Conservation (phyloP, 495 filamentous ascomycete species). For the Aspergillus olivimuriae region DNA sequence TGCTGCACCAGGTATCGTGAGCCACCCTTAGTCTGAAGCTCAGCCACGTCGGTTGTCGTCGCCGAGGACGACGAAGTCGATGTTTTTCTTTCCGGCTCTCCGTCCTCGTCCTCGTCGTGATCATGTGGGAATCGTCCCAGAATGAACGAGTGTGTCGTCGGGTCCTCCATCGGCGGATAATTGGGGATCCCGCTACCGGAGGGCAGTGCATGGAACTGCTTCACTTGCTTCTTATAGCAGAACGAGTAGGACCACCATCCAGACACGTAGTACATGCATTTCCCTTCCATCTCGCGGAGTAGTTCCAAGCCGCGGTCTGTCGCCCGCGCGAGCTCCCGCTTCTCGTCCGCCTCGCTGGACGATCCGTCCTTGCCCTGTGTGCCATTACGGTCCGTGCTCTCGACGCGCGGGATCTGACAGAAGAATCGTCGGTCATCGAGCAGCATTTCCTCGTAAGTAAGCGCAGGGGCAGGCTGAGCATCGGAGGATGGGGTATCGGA, state of each 20-base stretch:
- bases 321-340: slow-evolving; percentile 78
- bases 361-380: slow-evolving; percentile 58
- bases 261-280: slow-evolving; percentile 82
- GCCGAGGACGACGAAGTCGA: no score
- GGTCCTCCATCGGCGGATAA: slow-evolving; percentile 69
- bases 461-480: no score
- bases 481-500: no score
- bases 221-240: slow-evolving; percentile 82
- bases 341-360: slow-evolving; percentile 57
- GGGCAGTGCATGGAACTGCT: slow-evolving; percentile 85
- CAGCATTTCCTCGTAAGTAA: slow-evolving; percentile 51
- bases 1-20: slow-evolving; percentile 87
- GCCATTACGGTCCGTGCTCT: slow-evolving; percentile 29
- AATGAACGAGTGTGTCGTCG: slow-evolving; percentile 68
- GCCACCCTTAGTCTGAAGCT: slow-evolving; percentile 75
- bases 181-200: slow-evolving; percentile 56
- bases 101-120: slow-evolving; percentile 19
- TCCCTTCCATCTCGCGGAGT: slow-evolving; percentile 77
- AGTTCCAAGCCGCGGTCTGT: slow-evolving; percentile 83
- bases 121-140: slow-evolving; percentile 55
- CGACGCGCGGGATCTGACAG: slow-evolving; percentile 75
- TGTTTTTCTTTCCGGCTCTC: slow-evolving; percentile 24
- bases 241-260: slow-evolving; percentile 98
- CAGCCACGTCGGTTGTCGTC: slow-evolving; percentile 40
- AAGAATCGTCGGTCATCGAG: slow-evolving; percentile 67